A percentile compares a stretch with the other conserved stretches of the same genome.
These are phyloP conservation scores for Cladophialophora immunda DNA, from an alignment of 2,329 filamentous ascomycete genomes.

Conservation along the genomic window DNA sequence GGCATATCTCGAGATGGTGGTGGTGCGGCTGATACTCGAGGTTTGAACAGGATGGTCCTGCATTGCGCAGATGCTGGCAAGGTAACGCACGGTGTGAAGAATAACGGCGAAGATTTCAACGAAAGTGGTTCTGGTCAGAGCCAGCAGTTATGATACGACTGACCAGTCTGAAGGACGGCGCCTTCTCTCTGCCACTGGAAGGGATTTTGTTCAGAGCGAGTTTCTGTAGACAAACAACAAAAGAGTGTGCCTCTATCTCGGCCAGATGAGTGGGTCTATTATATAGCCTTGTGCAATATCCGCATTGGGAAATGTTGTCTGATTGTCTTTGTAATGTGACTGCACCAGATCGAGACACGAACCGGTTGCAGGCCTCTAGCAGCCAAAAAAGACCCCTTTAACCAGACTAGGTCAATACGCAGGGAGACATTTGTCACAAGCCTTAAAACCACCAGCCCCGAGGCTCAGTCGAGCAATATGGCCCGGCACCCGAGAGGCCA, in stretches of 20 bases:
- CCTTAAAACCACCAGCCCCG: not conserved
- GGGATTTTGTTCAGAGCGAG: not conserved
- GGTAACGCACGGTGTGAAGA: not conserved
- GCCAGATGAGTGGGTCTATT: conserved; percentile 15
- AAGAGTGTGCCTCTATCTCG: not conserved
- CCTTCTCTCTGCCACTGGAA: not conserved
- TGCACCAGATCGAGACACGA: conserved; percentile 6
- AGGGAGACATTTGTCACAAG: conserved; percentile 5
- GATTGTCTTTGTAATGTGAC: conserved; percentile 12
- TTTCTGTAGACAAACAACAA: not conserved
- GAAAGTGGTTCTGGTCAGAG: not conserved
- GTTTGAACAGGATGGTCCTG: not conserved
- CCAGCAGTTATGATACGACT: not conserved
- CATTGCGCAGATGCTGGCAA: not conserved
- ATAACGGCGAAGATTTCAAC: not conserved
- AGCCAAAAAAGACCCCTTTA: not conserved
- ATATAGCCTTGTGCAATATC: conserved; percentile 6
- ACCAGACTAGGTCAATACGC: conserved; percentile 2
- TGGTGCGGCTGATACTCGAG: not conserved
- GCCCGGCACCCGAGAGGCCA: not conserved
- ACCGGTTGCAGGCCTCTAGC: conserved; percentile 2
- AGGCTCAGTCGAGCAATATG: not conserved
- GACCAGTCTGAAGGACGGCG: not conserved
- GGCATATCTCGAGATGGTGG: not conserved
- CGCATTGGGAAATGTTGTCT: not conserved